These are phyloP conservation scores for Neltuma alba DNA, from an alignment of 306 rosid species.

Conservation along the genomic window DNA sequence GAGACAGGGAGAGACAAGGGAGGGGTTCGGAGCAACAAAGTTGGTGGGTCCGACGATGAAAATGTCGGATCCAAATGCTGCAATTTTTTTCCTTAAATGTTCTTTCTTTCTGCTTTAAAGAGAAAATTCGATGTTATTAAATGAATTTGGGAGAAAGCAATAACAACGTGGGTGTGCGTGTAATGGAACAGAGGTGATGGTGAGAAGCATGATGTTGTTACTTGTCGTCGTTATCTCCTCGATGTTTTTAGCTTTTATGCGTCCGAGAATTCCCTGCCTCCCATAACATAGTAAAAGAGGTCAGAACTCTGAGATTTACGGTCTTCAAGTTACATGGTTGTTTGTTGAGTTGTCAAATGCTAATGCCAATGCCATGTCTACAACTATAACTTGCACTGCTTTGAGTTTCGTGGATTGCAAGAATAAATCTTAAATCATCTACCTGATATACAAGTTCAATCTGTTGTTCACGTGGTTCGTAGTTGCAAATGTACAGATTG, in stretches of 20 bases:
- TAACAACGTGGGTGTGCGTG: neutral
- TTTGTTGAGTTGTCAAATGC: neutral
- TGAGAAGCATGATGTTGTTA: neutral
- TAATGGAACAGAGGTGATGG: neutral
- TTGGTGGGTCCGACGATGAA: conserved; percentile 42
- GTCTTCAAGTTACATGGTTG: neutral
- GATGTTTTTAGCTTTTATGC: neutral
- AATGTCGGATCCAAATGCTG: conserved; percentile 47
- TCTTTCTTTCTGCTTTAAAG: neutral
- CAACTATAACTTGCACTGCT: neutral
- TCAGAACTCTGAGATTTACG: neutral
- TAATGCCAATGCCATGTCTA: neutral
- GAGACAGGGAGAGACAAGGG: conserved; percentile 24
- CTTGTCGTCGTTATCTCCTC: neutral
- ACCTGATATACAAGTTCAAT: neutral
- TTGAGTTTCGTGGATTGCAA: neutral
- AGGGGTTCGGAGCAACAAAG: neutral
- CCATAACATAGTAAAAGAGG: neutral
- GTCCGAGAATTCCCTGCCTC: neutral
- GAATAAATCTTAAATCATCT: neutral
- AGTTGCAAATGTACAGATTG: neutral
- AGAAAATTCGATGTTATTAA: neutral
- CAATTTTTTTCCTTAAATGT: conserved; percentile 18
- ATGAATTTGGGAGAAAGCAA: neutral
- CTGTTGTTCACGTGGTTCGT: neutral